Evolutionary conservation across 2,329 filamentous ascomycete species (phyloP).

Genomic region (Botrytis elliptica): DNA sequence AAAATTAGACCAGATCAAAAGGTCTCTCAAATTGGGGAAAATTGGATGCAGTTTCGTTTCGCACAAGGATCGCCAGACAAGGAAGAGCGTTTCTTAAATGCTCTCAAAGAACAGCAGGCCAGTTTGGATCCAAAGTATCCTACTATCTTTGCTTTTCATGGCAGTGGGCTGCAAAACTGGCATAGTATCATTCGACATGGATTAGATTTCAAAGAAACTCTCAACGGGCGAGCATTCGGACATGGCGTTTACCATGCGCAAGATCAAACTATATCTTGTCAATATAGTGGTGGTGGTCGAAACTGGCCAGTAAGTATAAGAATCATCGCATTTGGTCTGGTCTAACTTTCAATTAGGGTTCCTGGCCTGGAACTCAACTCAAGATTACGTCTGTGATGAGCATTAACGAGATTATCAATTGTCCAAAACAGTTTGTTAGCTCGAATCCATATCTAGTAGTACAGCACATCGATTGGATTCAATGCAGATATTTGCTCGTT

Average conservation of each 20-base stretch:
- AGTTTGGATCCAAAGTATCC: constrained; percentile 48
- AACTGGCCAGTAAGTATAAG: constrained; percentile 23
- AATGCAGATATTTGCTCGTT: constrained; percentile 83
- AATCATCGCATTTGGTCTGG: background rate
- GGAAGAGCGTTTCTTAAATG: constrained; percentile 69
- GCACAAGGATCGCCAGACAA: constrained; percentile 87
- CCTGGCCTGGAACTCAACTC: constrained; percentile 70
- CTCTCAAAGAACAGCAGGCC: constrained; percentile 50
- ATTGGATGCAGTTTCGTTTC: constrained; percentile 80
- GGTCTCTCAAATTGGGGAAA: constrained; percentile 58
- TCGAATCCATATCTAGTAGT: constrained; percentile 67
- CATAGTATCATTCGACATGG: constrained; percentile 85
- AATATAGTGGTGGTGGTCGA: constrained; percentile 21
- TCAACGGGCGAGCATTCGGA: constrained; percentile 69
- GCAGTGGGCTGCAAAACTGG: constrained; percentile 75
- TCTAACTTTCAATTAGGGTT: constrained; percentile 25
- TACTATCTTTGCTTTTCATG: constrained; percentile 85
- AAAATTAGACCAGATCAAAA: constrained; percentile 37
- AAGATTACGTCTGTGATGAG: constrained; percentile 61
- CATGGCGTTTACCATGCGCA: constrained; percentile 80
- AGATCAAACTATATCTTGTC: constrained; percentile 53
- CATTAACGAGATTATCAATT: constrained; percentile 83
- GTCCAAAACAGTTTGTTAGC: constrained; percentile 59
- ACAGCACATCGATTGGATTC: constrained; percentile 77
- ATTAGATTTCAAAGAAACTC: constrained; percentile 64